Evolutionary conservation across 768 basidiomycete genomes (phyloP).

Genomic region (Melanogaster broomeanus): DNA sequence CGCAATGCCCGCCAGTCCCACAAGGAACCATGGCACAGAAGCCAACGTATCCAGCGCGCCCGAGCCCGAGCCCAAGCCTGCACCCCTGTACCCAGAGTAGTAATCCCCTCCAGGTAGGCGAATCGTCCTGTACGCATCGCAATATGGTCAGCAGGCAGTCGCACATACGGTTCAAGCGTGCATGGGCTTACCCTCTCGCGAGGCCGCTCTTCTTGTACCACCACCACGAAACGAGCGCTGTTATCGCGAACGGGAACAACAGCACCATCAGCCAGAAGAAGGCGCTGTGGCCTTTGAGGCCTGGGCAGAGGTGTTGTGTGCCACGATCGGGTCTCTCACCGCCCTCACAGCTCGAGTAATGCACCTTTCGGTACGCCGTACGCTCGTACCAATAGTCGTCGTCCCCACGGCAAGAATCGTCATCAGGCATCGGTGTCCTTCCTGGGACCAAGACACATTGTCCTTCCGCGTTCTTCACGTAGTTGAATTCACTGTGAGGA

Average conservation of each 20-base stretch:
- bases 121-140: constrained; percentile 54
- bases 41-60: constrained; percentile 71
- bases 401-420: constrained; percentile 60
- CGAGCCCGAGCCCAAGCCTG: too few relatives aligned
- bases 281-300: constrained; percentile 66
- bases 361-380: constrained; percentile 88
- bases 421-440: constrained; percentile 58
- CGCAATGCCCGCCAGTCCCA: constrained; percentile 76
- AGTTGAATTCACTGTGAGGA: constrained; percentile 83
- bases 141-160: constrained; percentile 5
- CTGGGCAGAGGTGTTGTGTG: constrained; percentile 74
- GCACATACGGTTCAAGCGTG: background rate
- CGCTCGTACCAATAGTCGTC: constrained; percentile 93
- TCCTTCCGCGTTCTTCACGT: constrained; percentile 65
- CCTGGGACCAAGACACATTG: constrained; percentile 80
- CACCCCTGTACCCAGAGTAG: constrained; percentile 29
- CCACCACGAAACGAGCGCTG: constrained; percentile 76
- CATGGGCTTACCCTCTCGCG: constrained; percentile 64
- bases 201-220: constrained; percentile 77
- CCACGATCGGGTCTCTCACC: constrained; percentile 83
- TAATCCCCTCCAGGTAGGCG: constrained; percentile 67
- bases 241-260: constrained; percentile 74
- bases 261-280: constrained; percentile 87
- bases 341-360: constrained; percentile 83
- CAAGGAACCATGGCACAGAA: constrained; percentile 86